Base-by-base conservation (phyloP, 2,329 filamentous ascomycete genomes). In the Claviceps capensis region DNA sequence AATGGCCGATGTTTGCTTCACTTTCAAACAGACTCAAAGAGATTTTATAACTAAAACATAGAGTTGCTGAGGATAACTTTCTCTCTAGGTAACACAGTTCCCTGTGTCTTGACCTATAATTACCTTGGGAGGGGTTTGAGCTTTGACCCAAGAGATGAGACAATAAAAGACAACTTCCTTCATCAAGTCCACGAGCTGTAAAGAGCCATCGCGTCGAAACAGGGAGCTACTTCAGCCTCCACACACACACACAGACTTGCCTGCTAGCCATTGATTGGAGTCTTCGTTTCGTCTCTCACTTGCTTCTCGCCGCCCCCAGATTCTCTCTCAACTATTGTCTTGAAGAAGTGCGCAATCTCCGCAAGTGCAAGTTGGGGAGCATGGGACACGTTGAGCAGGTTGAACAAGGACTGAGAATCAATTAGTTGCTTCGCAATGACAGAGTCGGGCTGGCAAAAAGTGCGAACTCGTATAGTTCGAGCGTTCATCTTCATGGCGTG, bases 361-460 rank as follows among this genome's bases (percentile, higher is more conserved):
- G 69, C 69, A 5, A 81, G 63, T 42, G 72, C 67, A 41, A 70
- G 59, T 57, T 77, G 73, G 50, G 72, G 65, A 5, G 61, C 50
- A 43, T 74, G 69, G 0, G 67, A 60, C 23, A 67, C 69, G 13
- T 74, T 74, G 4, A 81, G 61, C 17, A 79, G 62, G 54, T 73
- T 69, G 54, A 78, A 69, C 2, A 80, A 62, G 8, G 67, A 69
- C 64, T 77, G 74, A 0, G 73, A 60, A 56, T 81, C 77, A 2
- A 77, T 63, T 6, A 82, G 64, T 60, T 80, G 77, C 67, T 79
- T 80, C 4, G 75, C 75, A 51, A 81, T 69, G 23, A 78, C 76
- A 0, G 73, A 69, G 59, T 82, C 78, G 0, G 78, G 77, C 57
- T 79, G 74, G 61, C 77, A 81, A 55, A 74, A 78, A 0, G 77